Evolutionary conservation across 177 flowering plant genomes (phyloP).

Genomic region (Telopea speciosissima): DNA sequence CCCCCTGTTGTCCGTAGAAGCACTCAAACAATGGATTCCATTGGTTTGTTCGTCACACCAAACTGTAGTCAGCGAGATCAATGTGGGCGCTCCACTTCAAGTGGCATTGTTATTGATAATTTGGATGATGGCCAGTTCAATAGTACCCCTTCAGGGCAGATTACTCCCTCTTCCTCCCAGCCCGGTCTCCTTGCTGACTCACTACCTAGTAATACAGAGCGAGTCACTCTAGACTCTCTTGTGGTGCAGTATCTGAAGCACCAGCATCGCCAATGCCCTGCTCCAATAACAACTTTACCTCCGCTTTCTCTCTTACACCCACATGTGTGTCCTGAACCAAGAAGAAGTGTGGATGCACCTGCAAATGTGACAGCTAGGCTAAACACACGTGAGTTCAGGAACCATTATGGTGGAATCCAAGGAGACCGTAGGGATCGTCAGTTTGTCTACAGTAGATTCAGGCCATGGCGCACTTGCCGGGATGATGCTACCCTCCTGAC

Average conservation of each 20-base stretch:
- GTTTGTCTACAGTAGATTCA: slow-evolving; percentile 86
- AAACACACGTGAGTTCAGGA: slow-evolving; percentile 65
- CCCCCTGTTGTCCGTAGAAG: slow-evolving; percentile 41
- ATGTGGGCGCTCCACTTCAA: slow-evolving; percentile 28
- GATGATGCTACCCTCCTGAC: slow-evolving; percentile 79
- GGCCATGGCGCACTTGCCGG: slow-evolving; percentile 91
- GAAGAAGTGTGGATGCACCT: slow-evolving; percentile 77
- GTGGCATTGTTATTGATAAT: slow-evolving; percentile 24
- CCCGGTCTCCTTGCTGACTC: slow-evolving; percentile 41
- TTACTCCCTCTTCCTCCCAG: slow-evolving; percentile 33
- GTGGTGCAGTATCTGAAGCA: slow-evolving; percentile 94
- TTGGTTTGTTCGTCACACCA: slow-evolving; percentile 42
- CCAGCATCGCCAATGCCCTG: slow-evolving; percentile 96
- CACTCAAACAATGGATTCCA: slow-evolving; percentile 32
- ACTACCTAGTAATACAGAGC: slow-evolving; percentile 48
- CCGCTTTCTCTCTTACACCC: slow-evolving; percentile 91
- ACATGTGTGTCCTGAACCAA: slow-evolving; percentile 94
- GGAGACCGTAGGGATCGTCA: slow-evolving; percentile 84
- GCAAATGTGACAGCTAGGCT: slow-evolving; percentile 76
- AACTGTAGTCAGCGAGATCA: slow-evolving; percentile 35
- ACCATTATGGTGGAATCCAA: slow-evolving; percentile 63
- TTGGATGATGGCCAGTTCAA: slow-evolving; percentile 39
- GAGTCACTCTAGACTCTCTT: slow-evolving; percentile 75
- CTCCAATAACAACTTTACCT: slow-evolving; percentile 95
- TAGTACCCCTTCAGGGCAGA: slow-evolving; percentile 24